These are phyloP conservation scores for Suhomyces bolitotheri DNA, from an alignment of 1,139 yeast genomes.

Conservation along the genomic window DNA sequence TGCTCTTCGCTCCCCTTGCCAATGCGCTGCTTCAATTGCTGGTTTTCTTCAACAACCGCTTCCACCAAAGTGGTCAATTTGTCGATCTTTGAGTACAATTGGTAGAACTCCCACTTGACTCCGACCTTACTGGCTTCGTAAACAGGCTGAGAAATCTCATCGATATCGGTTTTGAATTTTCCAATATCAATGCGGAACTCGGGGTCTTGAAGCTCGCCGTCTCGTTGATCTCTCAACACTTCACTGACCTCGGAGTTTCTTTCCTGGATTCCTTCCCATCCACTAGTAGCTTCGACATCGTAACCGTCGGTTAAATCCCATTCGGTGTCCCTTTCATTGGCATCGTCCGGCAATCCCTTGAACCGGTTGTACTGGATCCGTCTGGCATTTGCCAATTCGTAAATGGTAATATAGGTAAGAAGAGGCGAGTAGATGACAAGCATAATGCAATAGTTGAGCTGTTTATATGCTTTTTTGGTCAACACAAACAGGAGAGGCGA, in stretches of 20 bases:
- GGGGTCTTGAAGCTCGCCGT: conserved; percentile 74
- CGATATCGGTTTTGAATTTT: conserved; percentile 51
- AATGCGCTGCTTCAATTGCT: conserved; percentile 27
- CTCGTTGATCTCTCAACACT: conserved; percentile 51
- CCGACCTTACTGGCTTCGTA: conserved; percentile 55
- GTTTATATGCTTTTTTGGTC: conserved; percentile 28
- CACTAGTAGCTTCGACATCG: conserved; percentile 37
- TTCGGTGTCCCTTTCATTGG: conserved; percentile 74
- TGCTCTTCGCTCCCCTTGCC: too few species aligned
- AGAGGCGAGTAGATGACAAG: conserved; percentile 67
- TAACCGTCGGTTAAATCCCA: conserved; percentile 87
- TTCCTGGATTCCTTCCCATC: conserved; percentile 44
- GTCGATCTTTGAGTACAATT: conserved; percentile 52
- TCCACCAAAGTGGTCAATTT: conserved; percentile 45
- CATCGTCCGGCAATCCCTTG: conserved; percentile 71
- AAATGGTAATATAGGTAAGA: conserved; percentile 57
- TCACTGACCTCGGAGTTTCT: conserved; percentile 36
- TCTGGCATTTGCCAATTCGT: conserved; percentile 66
- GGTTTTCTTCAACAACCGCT: conserved; percentile 44
- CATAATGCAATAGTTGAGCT: conserved; percentile 57
- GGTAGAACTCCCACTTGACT: conserved; percentile 66
- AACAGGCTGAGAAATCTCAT: conserved; percentile 56
- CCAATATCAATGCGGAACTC: conserved; percentile 54
- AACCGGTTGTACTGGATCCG: conserved; percentile 71
- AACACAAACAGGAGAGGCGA: conserved; percentile 35